A percentile compares a stretch with the other conserved stretches of the same genome.
These are phyloP conservation scores for Mallotus nudiflorus DNA, from an alignment of 345 rosid genomes.

Conservation along the genomic window DNA sequence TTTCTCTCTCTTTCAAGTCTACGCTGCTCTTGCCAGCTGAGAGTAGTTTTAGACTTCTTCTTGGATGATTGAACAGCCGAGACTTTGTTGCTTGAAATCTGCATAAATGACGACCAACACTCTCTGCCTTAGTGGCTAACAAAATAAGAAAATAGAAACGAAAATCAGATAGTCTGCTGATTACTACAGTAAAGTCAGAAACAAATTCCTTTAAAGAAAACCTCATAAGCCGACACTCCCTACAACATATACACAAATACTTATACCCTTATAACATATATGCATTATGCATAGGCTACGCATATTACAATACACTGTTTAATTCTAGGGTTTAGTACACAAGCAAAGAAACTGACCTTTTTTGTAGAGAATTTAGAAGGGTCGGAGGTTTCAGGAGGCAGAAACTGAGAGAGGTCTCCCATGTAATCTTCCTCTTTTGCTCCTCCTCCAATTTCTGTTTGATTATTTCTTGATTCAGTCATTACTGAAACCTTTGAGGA, in stretches of 20 bases:
- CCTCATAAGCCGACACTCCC: no score
- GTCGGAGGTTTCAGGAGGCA: constrained; percentile 50
- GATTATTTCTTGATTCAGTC: constrained; percentile 7
- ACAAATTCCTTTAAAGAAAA: neutral
- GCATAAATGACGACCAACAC: constrained; percentile 19
- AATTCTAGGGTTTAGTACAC: neutral
- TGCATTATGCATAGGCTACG: neutral
- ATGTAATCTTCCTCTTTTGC: constrained; percentile 77
- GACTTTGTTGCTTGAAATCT: constrained; percentile 38
- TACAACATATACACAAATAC: no score
- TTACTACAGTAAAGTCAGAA: neutral
- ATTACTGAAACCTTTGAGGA: neutral
- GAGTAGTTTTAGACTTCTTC: constrained; percentile 57
- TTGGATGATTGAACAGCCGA: constrained; percentile 43
- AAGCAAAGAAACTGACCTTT: constrained; percentile 37
- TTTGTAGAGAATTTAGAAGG: constrained; percentile 38
- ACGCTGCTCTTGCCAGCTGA: constrained; percentile 72
- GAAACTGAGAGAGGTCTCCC: constrained; percentile 80
- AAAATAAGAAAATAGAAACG: neutral
- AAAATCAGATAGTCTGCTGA: constrained; percentile 1
- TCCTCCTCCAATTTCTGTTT: constrained; percentile 12
- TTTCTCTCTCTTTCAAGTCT: constrained; percentile 71
- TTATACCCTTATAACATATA: no score
- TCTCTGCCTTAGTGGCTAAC: constrained; percentile 5
- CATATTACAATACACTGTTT: neutral